Percentiles rank a stretch among this genome's conserved stretches.
Evolutionary conservation across 2,329 filamentous ascomycete genomes (phyloP).

Genomic region (Fusarium austroafricanum): DNA sequence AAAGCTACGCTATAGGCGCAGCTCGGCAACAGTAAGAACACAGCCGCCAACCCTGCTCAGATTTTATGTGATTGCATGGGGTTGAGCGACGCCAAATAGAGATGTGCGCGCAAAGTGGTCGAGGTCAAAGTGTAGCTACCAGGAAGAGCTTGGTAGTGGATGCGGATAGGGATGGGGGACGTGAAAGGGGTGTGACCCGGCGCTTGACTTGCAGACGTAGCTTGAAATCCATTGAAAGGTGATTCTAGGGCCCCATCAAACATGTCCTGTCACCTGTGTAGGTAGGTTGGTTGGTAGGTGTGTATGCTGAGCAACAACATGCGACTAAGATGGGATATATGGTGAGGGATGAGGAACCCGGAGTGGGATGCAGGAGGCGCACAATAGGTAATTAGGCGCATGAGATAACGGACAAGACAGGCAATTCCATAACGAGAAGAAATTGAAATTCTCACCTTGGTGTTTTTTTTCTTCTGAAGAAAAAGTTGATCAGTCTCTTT

Average conservation of each 20-base stretch:
- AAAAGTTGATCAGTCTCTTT: conserved; percentile 28
- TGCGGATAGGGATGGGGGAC: conserved; percentile 42
- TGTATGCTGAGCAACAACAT: conserved; percentile 38
- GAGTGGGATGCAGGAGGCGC: conserved; percentile 25
- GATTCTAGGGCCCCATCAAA: conserved; percentile 40
- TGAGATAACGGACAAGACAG: background rate
- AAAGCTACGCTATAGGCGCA: conserved; percentile 41
- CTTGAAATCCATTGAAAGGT: conserved; percentile 40
- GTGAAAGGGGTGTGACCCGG: conserved; percentile 49
- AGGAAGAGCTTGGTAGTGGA: conserved; percentile 43
- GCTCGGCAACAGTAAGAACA: conserved; percentile 33
- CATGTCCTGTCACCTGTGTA: conserved; percentile 1
- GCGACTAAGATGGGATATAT: conserved; percentile 24
- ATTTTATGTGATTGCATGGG: conserved; percentile 43
- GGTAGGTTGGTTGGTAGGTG: conserved; percentile 21
- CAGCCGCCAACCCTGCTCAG: conserved; percentile 43
- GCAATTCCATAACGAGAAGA: background rate
- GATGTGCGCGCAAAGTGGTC: conserved; percentile 39
- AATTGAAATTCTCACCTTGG: conserved; percentile 20
- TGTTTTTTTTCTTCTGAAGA: background rate
- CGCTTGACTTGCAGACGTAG: conserved; percentile 50
- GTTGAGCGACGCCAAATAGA: conserved; percentile 44
- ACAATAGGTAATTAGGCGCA: conserved; percentile 14
- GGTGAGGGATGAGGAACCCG: conserved; percentile 11
- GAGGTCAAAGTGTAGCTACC: conserved; percentile 30